Evolutionary conservation across 106 monocot genomes (phyloP).

Genomic region (Platanthera guangdongensis): DNA sequence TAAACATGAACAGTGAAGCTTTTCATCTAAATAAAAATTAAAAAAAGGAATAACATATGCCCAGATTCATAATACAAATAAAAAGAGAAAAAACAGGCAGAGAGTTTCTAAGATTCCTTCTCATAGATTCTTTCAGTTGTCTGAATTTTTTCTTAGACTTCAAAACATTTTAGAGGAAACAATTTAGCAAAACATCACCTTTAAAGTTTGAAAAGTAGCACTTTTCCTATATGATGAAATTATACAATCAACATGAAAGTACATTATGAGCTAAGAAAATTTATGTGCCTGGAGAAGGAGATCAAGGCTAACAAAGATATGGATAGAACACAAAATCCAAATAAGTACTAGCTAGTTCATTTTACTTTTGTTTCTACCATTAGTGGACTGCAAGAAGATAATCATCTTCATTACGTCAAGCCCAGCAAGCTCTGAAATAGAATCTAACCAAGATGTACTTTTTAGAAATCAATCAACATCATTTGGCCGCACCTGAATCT

Average conservation of each 20-base stretch:
- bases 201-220: neutral
- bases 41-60: neutral
- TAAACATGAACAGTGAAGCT: neutral
- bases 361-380: neutral
- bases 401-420: neutral
- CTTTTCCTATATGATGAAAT: neutral
- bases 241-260: neutral
- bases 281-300: too few species aligned
- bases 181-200: neutral
- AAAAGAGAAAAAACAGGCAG: neutral
- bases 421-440: neutral
- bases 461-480: neutral
- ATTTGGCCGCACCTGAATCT: neutral
- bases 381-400: constrained; percentile 2
- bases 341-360: neutral
- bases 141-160: neutral
- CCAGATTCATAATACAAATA: neutral
- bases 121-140: neutral
- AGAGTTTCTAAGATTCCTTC: neutral
- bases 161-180: neutral
- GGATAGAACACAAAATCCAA: neutral
- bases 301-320: neutral
- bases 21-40: neutral
- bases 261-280: neutral
- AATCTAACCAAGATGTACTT: neutral